These are phyloP conservation scores for Diaporthe vexans DNA, from an alignment of 2,329 filamentous ascomycete genomes.

Conservation along the genomic window DNA sequence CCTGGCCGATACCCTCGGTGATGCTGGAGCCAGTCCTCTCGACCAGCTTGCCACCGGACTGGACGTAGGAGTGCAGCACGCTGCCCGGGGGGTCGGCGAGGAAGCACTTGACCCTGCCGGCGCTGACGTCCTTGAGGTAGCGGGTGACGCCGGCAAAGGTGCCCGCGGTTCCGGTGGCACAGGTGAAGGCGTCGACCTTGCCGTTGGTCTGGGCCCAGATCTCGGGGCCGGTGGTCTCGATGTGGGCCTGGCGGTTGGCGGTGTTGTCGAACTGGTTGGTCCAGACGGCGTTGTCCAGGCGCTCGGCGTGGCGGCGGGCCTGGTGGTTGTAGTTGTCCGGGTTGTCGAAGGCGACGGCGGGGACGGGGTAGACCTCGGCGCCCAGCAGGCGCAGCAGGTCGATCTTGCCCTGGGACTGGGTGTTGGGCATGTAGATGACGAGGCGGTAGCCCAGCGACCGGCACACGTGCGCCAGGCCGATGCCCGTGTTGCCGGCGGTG, in stretches of 20 bases:
- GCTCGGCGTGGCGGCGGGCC: conserved; percentile 89
- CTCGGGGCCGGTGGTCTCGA: conserved; percentile 97
- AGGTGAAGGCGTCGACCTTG: conserved; percentile 93
- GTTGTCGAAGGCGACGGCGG: conserved; percentile 95
- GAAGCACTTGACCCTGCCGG: conserved; percentile 86
- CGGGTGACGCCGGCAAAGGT: conserved; percentile 91
- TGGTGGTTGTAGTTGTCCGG: conserved; percentile 99
- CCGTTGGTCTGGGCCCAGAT: conserved; percentile 95
- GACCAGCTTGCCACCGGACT: conserved; percentile 84
- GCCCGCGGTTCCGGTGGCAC: conserved; percentile 92
- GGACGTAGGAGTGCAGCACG: conserved; percentile 93
- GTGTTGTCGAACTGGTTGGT: conserved; percentile 99
- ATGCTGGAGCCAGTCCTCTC: conserved; percentile 90
- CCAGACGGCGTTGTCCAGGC: conserved; percentile 91
- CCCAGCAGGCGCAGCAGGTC: conserved; percentile 91
- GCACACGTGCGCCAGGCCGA: conserved; percentile 97
- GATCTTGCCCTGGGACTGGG: conserved; percentile 97
- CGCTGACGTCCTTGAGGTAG: conserved; percentile 86
- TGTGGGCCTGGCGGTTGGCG: conserved; percentile 92
- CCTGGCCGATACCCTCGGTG: conserved; percentile 98
- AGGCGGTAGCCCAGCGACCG: conserved; percentile 91
- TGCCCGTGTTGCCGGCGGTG: conserved; percentile 97
- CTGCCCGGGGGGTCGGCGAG: conserved; percentile 95
- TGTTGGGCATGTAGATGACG: conserved; percentile 99
- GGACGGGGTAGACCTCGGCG: conserved; percentile 95